Conservation (phyloP, 2,329 filamentous ascomycete species). For the Coniochaeta sp. region DNA sequence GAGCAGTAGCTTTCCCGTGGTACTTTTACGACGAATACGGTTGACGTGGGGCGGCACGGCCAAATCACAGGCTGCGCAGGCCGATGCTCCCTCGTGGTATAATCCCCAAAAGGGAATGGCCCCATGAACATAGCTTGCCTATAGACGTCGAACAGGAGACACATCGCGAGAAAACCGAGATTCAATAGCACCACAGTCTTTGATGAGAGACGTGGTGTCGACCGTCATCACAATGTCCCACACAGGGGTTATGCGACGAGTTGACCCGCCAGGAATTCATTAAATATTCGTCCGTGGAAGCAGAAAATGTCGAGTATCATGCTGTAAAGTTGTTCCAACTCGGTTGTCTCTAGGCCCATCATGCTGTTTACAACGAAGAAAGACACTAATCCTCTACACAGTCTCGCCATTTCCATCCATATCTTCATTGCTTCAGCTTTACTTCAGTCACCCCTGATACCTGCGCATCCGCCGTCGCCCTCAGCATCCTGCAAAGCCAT, state of each 20-base stretch:
- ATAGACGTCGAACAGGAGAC: neutral
- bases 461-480: neutral
- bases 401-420: neutral
- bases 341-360: neutral
- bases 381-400: neutral
- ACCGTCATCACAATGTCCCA: neutral
- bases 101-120: neutral
- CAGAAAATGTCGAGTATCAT: neutral
- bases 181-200: neutral
- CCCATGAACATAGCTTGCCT: neutral
- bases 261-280: neutral
- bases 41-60: neutral
- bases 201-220: neutral
- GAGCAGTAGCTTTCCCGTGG: neutral
- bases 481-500: constrained; percentile 12
- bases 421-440: neutral
- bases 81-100: neutral
- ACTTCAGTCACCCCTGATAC: neutral
- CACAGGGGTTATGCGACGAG: neutral
- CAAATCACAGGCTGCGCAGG: neutral
- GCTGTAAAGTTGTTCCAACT: neutral
- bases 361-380: neutral
- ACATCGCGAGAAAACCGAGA: neutral
- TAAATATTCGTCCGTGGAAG: neutral
- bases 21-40: neutral